Evolutionary conservation across 148 eudicot genomes (phyloP).

Genomic region (Spergularia marina): DNA sequence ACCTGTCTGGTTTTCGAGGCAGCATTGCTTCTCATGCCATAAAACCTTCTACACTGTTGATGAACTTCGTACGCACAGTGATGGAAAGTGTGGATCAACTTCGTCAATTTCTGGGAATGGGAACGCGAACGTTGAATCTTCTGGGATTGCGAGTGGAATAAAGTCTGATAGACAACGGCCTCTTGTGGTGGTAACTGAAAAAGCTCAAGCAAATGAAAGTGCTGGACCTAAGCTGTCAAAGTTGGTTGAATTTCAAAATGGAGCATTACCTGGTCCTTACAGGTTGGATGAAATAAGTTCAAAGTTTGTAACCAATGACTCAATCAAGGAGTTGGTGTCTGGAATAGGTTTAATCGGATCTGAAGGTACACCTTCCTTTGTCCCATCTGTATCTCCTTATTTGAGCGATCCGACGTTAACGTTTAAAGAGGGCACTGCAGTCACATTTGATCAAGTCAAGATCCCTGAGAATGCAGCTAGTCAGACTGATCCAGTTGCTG

Average conservation of each 20-base stretch:
- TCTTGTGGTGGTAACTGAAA: conserved; percentile 12
- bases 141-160: conserved; percentile 15
- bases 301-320: conserved; percentile 48
- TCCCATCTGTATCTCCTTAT: conserved; percentile 42
- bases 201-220: conserved; percentile 28
- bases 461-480: conserved; percentile 28
- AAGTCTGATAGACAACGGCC: conserved; percentile 26
- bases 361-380: conserved; percentile 49
- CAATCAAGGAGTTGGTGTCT: conserved; percentile 53
- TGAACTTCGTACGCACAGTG: conserved; percentile 45
- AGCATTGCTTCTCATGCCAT: conserved; percentile 62
- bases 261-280: conserved; percentile 43
- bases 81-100: conserved; percentile 36
- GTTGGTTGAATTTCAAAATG: conserved; percentile 32
- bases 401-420: conserved; percentile 40
- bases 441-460: conserved; percentile 17
- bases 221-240: conserved; percentile 28
- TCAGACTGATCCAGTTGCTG: conserved; percentile 9
- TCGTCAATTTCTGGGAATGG: conserved; percentile 28
- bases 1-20: conserved; percentile 51
- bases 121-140: conserved; percentile 28
- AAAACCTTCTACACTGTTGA: conserved; percentile 37
- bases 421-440: conserved; percentile 17
- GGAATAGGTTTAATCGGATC: conserved; percentile 62
- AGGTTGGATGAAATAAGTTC: conserved; percentile 51